Base-by-base conservation (phyloP, 2,329 filamentous ascomycete genomes). In the Colletotrichum caudatum region DNA sequence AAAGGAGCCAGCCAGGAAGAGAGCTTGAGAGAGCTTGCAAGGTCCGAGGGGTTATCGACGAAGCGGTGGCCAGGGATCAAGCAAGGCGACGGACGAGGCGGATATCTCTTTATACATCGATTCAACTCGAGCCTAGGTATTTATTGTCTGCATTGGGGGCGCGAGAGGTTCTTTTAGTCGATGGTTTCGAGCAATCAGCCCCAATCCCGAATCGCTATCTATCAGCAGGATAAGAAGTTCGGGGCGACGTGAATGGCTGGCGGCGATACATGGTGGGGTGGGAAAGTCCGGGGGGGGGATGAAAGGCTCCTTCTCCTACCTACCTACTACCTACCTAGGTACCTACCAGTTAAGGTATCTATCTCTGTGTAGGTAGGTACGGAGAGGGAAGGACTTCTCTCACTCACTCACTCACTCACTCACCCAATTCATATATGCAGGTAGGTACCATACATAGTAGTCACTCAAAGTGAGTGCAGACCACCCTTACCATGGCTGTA, bases 151-250 rank as follows among this genome's bases (percentile, higher is more conserved):
- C 65, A 72, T 60, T 60, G 69, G 41, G 44, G 44, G 29, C 29
- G 46, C 20, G 39, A 50, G 69, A 61, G 65, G 71, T 72, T 56
- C 35, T 72, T 44, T 72, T 72, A 72, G 70, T 62, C 58, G 66
- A 72, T 72, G 56, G 61, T 53, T 61, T 72, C 62, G 70, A 71
- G 70, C 70, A 72, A 72, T 66, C 44, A 61, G 62, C 57, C 58
- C 29, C 33, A 44, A 29, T 29, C 29, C 29, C 29, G 29, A 29
- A 29, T 29, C 29, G 29, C 29, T 29, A 29, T 29, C 67, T 72
- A 72, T 72, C 70, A 63, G 70, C 29, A 26, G 70, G 70, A 72
- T 72, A 72, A 72, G 70, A 41, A 20, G 66, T 33, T 37, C 26
- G 26, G 67, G 51, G 53, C 61, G 66, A 66, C 26, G 44, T 73